Evolutionary conservation across 2,329 filamentous ascomycete species (phyloP), one percentile per base, ranked within the genome.

Genomic region (Verticillium longisporum): DNA sequence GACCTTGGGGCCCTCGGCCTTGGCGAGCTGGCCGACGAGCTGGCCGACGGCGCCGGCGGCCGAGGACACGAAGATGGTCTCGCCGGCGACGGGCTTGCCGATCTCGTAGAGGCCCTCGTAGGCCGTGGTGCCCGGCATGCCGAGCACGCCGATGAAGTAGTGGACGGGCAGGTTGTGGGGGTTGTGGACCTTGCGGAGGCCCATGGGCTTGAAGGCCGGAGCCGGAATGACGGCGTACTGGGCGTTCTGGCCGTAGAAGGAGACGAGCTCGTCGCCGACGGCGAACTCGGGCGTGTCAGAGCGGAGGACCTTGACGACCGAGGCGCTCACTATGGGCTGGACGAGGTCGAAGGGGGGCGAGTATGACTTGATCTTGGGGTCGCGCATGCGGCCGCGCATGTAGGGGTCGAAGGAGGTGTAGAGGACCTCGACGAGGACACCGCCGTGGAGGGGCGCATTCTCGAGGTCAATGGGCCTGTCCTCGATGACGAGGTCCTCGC

Each of bases 361-460:
- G 78, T 92, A 95, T 10, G 89, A 92, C 76, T 89, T 85, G 71
- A 77, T 68, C 38, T 78, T 73, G 6, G 89, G 71, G 56, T 80
- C 75, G 56, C 91, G 87, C 89, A 96, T 93, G 67, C 85, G 84
- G 63, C 89, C 89, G 61, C 92, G 89, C 79, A 90, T 86, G 78
- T 96, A 96, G 1, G 92, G 92, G 74, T 96, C 92, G 76, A 89
- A 89, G 50, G 90, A 93, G 65, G 87, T 80, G 73, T 89, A 91
- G 69, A 88, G 83, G 67, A 89, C 84, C 77, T 91, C 84, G 65
- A 88, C 76, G 36, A 85, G 84, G 57, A 96, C 73, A 50, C 91
- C 88, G 65, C 89, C 88, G 55, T 83, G 72, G 31, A 86, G 81
- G 33, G 86, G 82, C 5, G 83, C 72, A 58, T 83, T 78, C 31